These are phyloP conservation scores for Phytophthora pini DNA, from an alignment of 352 stramenopile genomes.

Conservation along the genomic window DNA sequence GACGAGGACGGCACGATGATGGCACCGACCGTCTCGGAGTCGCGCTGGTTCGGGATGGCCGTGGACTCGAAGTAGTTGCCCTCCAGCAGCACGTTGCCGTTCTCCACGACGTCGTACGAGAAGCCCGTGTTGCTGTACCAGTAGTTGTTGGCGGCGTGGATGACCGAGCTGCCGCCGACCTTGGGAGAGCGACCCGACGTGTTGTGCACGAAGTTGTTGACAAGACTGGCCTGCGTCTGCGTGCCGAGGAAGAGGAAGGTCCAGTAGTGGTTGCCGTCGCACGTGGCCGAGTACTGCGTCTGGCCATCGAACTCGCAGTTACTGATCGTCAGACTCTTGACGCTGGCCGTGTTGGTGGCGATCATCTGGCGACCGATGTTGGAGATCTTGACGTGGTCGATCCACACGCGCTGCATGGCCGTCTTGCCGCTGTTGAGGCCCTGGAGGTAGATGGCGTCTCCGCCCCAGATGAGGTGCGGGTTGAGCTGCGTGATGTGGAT, in stretches of 20 bases:
- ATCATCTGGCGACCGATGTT: too few relatives aligned
- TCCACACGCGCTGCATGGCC: too few relatives aligned
- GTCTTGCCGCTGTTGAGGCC: too few relatives aligned
- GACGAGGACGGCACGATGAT: constrained; percentile 18
- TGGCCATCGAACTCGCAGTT: constrained; percentile 59
- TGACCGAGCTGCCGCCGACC: constrained; percentile 30
- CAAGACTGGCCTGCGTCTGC: constrained; percentile 35
- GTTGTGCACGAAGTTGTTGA: constrained; percentile 50
- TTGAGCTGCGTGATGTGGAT: too few relatives aligned
- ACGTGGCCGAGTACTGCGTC: constrained; percentile 50
- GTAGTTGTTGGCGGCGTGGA: constrained; percentile 56
- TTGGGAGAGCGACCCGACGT: constrained; percentile 49
- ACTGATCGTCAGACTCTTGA: constrained; percentile 55
- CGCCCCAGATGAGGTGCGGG: too few relatives aligned
- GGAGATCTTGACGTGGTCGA: too few relatives aligned
- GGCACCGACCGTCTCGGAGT: constrained; percentile 16
- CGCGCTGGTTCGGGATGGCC: constrained; percentile 14
- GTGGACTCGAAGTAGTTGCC: constrained; percentile 57
- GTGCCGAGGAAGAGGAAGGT: constrained; percentile 42
- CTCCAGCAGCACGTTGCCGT: constrained; percentile 44
- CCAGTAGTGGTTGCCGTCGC: constrained; percentile 63
- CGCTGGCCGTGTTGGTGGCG: constrained; percentile 20
- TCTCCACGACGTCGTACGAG: constrained; percentile 45
- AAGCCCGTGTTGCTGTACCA: constrained; percentile 49
- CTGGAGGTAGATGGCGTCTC: too few relatives aligned